Evolutionary conservation across 768 basidiomycete genomes (phyloP), one percentile per base, ranked within the genome.

Genomic region (Psilocybe azurescens): DNA sequence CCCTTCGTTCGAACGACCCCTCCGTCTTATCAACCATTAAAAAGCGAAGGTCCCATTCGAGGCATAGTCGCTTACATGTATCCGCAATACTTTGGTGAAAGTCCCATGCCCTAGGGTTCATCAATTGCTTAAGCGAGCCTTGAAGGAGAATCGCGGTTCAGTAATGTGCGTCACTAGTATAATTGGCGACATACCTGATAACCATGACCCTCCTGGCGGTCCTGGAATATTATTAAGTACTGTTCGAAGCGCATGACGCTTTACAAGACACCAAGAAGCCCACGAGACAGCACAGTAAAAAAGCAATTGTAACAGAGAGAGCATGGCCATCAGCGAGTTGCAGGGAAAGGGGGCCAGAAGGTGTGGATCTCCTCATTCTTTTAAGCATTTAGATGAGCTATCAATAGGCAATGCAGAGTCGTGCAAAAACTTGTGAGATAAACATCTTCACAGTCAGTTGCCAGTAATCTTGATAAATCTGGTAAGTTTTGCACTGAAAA

Each of bases 201-300:
- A 56, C 49, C 74, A 74, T 1, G 79, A 80, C 5, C 57, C 41
- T 0, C 73, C 67, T 5, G 72, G 67, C 0, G 80, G 81, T 1
- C 80, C 79, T 1, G 78, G 78, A 39, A 82, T 69, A 57, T 76
- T 76, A 50, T 77, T 73, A 8, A 81, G 63, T 13, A 55, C 20
- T n/a, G 65, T 54, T 33, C 53, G 63, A 5, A 53, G 52, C 7
- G 66, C n/a, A 32, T 56, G 48, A 9, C 44, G 54, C 18, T 61
- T 59, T 16, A 65, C n/a, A 8, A 67, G 13, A 24, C 55, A 56
- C 68, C 66, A 65, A 36, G 33, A 44, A 29, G 55, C 18, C 63
- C 50, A 65, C 20, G 5, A 65, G n/a, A 24, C 56, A 56, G 65
- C 66, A 62, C 32, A 8, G 13, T 14, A 56, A 20, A 39, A 39